Base-by-base conservation (phyloP, 2,329 filamentous ascomycete species). In the Pseudogymnoascus sp. region DNA sequence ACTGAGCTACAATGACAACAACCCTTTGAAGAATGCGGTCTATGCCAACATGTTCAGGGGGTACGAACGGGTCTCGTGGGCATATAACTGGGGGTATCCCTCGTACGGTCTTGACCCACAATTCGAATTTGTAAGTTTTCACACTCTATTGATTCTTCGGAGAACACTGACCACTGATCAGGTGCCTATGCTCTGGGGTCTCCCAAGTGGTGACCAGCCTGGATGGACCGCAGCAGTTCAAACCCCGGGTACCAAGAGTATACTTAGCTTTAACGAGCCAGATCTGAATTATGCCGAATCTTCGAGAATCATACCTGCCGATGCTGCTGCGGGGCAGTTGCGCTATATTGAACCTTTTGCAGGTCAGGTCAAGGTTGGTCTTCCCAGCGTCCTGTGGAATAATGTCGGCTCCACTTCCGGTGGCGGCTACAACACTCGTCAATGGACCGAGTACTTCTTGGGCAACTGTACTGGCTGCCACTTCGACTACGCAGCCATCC, bases 231-330 rank as follows among this genome's bases (percentile, higher is more conserved):
- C 65, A 8, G 78, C 81, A 66, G 83, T 80, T 59, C 80, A 82
- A 64, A 79, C 87, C 63, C 71, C 71, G 8, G 85, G 85, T 63
- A 75, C 80, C 67, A 80, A 78, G 67, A 77, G 78, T 67, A 73
- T 89, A 61, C 80, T 89, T 70, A 80, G 80, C 72, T 88, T 88
- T 81, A 90, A 90, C 78, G 87, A 90, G 78, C 84, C 84, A 43
- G 87, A 90, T 73, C 80, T 81, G 65, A 69, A 69, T n/a, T 68
- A 65, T 31, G 61, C 49, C 1, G 72, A 71, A 23, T 85, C 89
- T 74, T 77, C 83, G 67, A 82, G 86, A 77, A 67, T 68, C 23
- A 43, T 63, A 19, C 64, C 67, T 2, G 65, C 64, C 41, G 62
- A 77, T 59, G 78, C 77, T 19, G 78, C 75, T 4, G 60, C 66